Conservation (phyloP, 1,284 basidiomycete species). For the Cryptococcus hybrid region DNA sequence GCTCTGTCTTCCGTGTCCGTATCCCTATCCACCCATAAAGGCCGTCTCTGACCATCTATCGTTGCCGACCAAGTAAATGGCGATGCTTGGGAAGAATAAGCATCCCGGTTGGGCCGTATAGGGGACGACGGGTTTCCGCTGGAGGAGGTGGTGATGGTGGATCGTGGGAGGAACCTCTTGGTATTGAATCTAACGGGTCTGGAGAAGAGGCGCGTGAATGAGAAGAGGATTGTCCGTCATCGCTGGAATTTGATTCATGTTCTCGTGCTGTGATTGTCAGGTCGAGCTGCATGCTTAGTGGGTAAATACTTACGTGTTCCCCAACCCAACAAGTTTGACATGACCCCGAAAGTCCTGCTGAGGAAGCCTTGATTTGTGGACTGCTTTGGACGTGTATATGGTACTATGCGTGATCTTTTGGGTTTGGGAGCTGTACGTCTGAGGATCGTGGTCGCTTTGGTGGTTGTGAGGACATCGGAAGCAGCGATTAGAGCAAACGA, state of each 20-base stretch:
- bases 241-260: not conserved
- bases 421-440: not conserved
- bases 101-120: not conserved
- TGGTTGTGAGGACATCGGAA: not conserved
- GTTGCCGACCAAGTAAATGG: not conserved
- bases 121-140: not conserved
- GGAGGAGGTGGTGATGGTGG: not conserved
- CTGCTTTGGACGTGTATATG: not conserved
- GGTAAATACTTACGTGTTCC: not conserved
- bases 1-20: not conserved
- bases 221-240: not conserved
- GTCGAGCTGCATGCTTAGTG: not conserved
- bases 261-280: not conserved
- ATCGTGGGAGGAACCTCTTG: not conserved
- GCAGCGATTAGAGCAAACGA: not conserved
- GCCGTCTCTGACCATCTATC: not conserved
- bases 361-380: constrained; percentile 5
- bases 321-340: not conserved
- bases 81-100: not conserved
- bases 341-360: not conserved
- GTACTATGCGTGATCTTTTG: not conserved
- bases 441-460: not conserved
- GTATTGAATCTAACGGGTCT: not conserved
- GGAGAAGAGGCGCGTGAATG: not conserved
- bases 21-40: not conserved